Evolutionary conservation across 23 red algal species (phyloP).

Genomic region (Gracilaria domingensis): DNA sequence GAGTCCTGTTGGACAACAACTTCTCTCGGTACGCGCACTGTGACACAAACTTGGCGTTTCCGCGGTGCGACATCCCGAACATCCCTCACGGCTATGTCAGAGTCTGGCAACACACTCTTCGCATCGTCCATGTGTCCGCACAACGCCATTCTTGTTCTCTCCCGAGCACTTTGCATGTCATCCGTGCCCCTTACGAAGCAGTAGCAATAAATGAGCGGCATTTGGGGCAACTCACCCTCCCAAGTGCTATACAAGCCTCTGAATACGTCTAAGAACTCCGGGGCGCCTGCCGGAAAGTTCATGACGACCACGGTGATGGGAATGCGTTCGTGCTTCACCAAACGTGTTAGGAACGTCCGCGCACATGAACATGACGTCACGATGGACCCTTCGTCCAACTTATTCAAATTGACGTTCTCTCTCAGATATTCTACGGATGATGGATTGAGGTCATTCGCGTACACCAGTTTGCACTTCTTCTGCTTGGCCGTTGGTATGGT

Average conservation of each 20-base stretch:
- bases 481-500: conserved; percentile 73
- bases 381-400: conserved; percentile 52
- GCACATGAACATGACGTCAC: conserved; percentile 69
- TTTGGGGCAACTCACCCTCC: conserved; percentile 17
- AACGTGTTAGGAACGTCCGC: conserved; percentile 62
- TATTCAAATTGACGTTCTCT: conserved; percentile 77
- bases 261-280: conserved; percentile 85
- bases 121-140: conserved; percentile 33
- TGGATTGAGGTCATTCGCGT: conserved; percentile 95
- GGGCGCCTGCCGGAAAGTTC: conserved; percentile 88
- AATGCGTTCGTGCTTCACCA: conserved; percentile 54
- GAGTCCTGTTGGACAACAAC: conserved; percentile 33
- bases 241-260: conserved; percentile 66
- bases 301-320: conserved; percentile 81
- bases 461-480: conserved; percentile 60
- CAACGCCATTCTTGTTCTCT: conserved; percentile 39
- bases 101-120: conserved; percentile 10
- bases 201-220: conserved; percentile 91
- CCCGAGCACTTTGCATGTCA: conserved; percentile 37
- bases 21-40: conserved; percentile 73
- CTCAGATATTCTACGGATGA: conserved; percentile 65
- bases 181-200: conserved; percentile 80
- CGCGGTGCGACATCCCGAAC: conserved; percentile 89
- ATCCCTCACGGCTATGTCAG: conserved; percentile 52
- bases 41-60: conserved; percentile 87